Conservation (phyloP, 441 rosid species). For the Syzygium malaccense region DNA sequence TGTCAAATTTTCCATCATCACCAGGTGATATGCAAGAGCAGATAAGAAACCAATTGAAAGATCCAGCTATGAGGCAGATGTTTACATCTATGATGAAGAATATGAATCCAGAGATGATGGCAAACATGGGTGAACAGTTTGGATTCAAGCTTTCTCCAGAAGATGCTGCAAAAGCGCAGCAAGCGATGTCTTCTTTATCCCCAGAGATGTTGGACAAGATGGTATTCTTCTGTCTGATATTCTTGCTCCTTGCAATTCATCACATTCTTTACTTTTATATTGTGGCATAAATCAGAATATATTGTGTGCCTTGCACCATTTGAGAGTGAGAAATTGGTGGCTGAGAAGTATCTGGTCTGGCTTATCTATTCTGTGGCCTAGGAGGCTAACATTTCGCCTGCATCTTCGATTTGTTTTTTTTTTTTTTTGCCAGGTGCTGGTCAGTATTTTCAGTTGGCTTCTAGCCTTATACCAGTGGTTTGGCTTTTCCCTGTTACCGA, state of each 20-base stretch:
- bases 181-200: slow-evolving; percentile 86
- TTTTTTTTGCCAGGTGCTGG: background rate
- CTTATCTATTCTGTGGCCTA: background rate
- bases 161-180: slow-evolving; percentile 82
- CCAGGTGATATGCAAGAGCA: slow-evolving; percentile 76
- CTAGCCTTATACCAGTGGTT: background rate
- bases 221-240: slow-evolving; percentile 28
- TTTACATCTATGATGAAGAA: slow-evolving; percentile 78
- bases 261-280: background rate
- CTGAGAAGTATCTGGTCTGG: background rate
- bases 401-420: background rate
- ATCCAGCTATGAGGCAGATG: slow-evolving; percentile 94
- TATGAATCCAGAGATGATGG: slow-evolving; percentile 93
- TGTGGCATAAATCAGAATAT: background rate
- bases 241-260: background rate
- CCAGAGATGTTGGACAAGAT: slow-evolving; percentile 77
- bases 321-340: background rate
- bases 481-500: background rate
- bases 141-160: slow-evolving; percentile 74
- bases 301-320: background rate
- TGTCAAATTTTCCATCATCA: slow-evolving; percentile 39
- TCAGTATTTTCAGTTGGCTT: background rate
- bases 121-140: slow-evolving; percentile 85
- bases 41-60: slow-evolving; percentile 89
- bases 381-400: background rate